Base-by-base conservation (phyloP, 495 filamentous ascomycete species). In the Neurospora sp. region DNA sequence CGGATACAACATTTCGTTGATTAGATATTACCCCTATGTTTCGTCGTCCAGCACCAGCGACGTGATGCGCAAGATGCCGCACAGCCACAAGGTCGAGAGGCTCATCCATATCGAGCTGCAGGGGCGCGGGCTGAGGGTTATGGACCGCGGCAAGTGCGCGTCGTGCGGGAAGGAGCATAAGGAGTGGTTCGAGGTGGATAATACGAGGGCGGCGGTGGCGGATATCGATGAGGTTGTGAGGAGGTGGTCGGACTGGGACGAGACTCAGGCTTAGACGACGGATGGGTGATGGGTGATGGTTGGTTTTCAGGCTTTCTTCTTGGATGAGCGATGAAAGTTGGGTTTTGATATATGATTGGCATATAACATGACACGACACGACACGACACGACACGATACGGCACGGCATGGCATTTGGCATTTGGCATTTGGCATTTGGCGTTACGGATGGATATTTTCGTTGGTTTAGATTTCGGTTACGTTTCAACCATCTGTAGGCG, bases 121-220 rank as follows among this genome's bases (percentile, higher is more conserved):
- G 6, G 91, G 90, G 39, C 83, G 88, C 70, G 87, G 91, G 18
- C 82, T 93, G 10, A 86, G 89, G 73, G 88, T 90, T 20, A 80
- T 80, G 8, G 83, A 85, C 16, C 80, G 78, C 31, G 83, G 79
- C 39, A 86, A 86, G 61, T 99, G 96, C 78, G 81, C 83, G 8
- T 87, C 87, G 8, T 99, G 96, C 79, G 94, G 94, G 12, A 93
- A 90, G 80, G 90, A 92, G 75, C 96, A 99, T 81, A 84, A 89
- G 44, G 96, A 99, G 80, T 99, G 96, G 96, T 98, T 99, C 81
- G 94, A 96, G 81, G 89, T 98, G 8, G 89, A 92, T 70, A 94
- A 93, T 3, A 88, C 82, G 20, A 87, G 90, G 76, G 84, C 90
- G 12, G 92, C 90, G 0, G 82, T 98, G 12, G 87, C 83, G 71